Evolutionary conservation across 2,329 filamentous ascomycete genomes (phyloP), one percentile per base, ranked within the genome.

Genomic region (Fusarium sacchari): DNA sequence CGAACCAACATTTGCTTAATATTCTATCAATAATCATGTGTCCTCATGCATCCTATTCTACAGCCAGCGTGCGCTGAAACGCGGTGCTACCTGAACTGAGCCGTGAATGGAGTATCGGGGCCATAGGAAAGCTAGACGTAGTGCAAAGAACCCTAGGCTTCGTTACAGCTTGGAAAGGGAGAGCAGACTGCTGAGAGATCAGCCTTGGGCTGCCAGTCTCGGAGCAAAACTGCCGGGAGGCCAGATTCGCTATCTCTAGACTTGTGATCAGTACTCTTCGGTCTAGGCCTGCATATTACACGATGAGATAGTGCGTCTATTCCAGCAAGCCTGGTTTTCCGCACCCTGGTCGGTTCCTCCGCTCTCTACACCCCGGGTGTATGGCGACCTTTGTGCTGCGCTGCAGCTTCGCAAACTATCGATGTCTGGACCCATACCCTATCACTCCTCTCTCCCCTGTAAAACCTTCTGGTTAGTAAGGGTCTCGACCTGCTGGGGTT

Each of bases 381-480:
- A 20, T 24, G 26, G 20, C 20, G 0, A 30, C 20, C 14, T 5
- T 18, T 8, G 14, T 24, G 3, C 30, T 32, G 30, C 30, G 26
- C 36, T 55, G 34, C 50, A 39, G 20, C 8, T 30, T 10, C 0
- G 4, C 14, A 4, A 40, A 55, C 52, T 55, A 55, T 55, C 5
- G 52, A 55, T n/a, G 14, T 0, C 3, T 30, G 9, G 24, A 18
- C 36, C 10, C 1, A 55, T n/a, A 7, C 34, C 24, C 9, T 39
- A 13, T 13, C 26, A 39, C 12, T 22, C 0, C 0, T 15, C 10
- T 3, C 30, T 6, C n/a, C 49, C 49, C 10, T 22, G 49, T 2
- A 7, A 26, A 17, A 8, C 9, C 3, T 15, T 22, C n/a, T 26
- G 4, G 20, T 24, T 2, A 26, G 4, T 5, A 52, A 37, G 12